Evolutionary conservation across 257 asterid species (phyloP).

Genomic region (Agastache rugosa): DNA sequence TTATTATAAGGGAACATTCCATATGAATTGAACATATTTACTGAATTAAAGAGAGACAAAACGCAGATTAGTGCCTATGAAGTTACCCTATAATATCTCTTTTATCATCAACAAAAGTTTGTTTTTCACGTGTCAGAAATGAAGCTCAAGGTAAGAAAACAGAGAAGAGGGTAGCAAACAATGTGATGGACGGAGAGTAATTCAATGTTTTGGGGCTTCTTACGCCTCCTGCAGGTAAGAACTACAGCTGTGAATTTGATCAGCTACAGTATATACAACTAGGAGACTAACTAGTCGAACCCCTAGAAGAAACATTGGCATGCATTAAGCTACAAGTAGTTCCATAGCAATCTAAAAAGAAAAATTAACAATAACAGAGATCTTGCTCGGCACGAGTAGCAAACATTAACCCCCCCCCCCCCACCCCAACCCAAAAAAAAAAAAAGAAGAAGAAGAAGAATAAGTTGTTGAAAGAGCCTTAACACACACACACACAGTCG

Average conservation of each 20-base stretch:
- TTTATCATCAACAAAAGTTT: neutral
- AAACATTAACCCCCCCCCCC: neutral
- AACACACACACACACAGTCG: neutral
- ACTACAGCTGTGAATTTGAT: neutral
- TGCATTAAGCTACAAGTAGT: neutral
- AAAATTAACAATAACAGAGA: slow-evolving; percentile 10
- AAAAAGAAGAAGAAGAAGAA: too few relatives aligned
- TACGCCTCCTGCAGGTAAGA: neutral
- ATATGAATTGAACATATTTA: neutral
- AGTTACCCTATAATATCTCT: neutral
- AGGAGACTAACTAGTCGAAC: neutral
- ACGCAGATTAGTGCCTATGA: neutral
- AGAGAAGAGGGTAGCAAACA: neutral
- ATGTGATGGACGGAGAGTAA: neutral
- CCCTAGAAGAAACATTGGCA: slow-evolving; percentile 1
- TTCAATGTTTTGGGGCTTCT: neutral
- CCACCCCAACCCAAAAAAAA: too few relatives aligned
- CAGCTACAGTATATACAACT: neutral
- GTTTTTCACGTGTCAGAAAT: neutral
- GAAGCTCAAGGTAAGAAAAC: neutral
- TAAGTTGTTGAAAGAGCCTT: too few relatives aligned
- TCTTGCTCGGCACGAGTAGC: slow-evolving; percentile 5
- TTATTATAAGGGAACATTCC: neutral
- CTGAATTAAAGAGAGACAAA: neutral
- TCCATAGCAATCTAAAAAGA: neutral